Conservation (phyloP, 108 stramenopile genomes). For the Nitzschia sp. region DNA sequence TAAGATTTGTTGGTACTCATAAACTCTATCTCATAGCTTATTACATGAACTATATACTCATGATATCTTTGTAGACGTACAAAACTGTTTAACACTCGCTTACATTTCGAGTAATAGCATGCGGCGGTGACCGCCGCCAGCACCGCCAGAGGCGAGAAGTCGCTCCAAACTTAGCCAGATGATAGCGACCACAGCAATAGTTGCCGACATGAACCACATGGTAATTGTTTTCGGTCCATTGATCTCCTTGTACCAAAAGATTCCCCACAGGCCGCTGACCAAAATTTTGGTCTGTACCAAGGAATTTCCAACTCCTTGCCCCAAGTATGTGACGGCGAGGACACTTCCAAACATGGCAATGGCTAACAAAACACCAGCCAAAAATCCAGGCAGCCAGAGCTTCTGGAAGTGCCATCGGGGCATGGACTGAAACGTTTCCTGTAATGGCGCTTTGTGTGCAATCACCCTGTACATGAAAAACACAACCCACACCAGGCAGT, state of each 20-base stretch:
- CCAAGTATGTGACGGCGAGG: constrained; percentile 70
- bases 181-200: constrained; percentile 65
- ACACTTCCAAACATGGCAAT: constrained; percentile 81
- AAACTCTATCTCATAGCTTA: too few relatives aligned
- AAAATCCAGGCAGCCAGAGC: constrained; percentile 59
- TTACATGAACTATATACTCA: too few relatives aligned
- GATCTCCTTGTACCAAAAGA: constrained; percentile 77
- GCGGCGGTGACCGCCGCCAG: not conserved
- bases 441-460: not conserved
- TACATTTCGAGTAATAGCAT: not conserved
- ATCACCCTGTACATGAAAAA: not conserved
- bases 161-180: constrained; percentile 67
- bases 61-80: too few relatives aligned
- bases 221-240: constrained; percentile 44
- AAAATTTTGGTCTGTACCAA: constrained; percentile 52
- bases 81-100: too few relatives aligned
- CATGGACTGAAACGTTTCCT: constrained; percentile 25
- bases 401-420: constrained; percentile 54
- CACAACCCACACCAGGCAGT: constrained; percentile 40
- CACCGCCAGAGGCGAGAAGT: constrained; percentile 12
- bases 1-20: too few relatives aligned
- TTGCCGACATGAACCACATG: constrained; percentile 75
- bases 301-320: constrained; percentile 82
- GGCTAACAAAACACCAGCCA: constrained; percentile 47
- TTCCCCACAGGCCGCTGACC: constrained; percentile 78